phyloP scores from a whole-genome alignment of 306 rosid species.

The Sicyos edulis region DNA sequence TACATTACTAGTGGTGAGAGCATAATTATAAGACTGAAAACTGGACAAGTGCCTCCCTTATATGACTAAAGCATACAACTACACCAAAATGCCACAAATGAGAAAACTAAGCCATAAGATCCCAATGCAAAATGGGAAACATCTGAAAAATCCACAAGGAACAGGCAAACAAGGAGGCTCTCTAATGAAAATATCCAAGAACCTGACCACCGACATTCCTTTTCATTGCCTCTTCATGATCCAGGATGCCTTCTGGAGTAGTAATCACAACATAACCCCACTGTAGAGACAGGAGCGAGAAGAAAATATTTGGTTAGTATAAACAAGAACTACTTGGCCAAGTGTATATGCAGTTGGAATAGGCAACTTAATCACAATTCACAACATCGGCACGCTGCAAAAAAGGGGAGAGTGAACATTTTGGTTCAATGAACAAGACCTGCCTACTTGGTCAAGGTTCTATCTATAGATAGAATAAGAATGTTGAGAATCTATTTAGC shows the following conservation, averaged over 20 bases:
- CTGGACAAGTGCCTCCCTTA: no score
- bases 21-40: no score
- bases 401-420: background rate
- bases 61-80: no score
- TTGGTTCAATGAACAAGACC: background rate
- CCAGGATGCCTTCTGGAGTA: constrained; percentile 90
- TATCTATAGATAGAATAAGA: no score
- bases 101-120: background rate
- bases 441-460: background rate
- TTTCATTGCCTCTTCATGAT: constrained; percentile 76
- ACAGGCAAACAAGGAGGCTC: background rate
- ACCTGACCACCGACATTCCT: constrained; percentile 77
- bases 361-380: background rate
- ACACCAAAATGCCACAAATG: no score
- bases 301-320: background rate
- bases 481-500: background rate
- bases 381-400: background rate
- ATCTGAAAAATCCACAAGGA: background rate
- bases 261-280: constrained; percentile 97
- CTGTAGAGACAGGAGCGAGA: constrained; percentile 37
- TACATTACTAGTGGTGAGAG: no score
- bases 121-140: constrained; percentile 8
- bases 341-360: background rate
- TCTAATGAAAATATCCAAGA: constrained; percentile 73
- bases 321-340: background rate